Percentiles rank a stretch among this genome's conserved stretches.
phyloP scores from a whole-genome alignment of 805 yeast genomes.

The Tanozyma kutaoensis region DNA sequence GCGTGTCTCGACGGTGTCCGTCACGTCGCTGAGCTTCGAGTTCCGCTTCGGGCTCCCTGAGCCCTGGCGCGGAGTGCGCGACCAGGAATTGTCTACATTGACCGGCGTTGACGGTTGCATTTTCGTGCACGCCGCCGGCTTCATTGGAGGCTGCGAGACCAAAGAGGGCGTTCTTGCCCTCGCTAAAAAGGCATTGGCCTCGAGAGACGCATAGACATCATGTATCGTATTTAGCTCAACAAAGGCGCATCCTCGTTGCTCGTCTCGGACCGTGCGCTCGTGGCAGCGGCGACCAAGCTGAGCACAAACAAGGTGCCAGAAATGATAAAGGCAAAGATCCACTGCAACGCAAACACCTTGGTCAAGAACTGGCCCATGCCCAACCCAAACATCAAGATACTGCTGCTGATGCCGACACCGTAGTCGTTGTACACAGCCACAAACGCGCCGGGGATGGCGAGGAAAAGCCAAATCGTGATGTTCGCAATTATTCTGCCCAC shows the following conservation, averaged over 20 bases:
- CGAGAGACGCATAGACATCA: too few species aligned
- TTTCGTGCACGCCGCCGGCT: conserved; percentile 93
- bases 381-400: conserved; percentile 48
- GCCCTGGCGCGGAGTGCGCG: conserved; percentile 92
- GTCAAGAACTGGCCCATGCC: conserved; percentile 61
- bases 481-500: conserved; percentile 59
- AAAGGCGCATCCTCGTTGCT: too few species aligned
- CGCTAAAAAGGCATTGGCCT: conserved; percentile 33
- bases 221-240: too few species aligned
- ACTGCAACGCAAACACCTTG: conserved; percentile 64
- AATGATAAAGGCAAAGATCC: conserved; percentile 71
- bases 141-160: conserved; percentile 87
- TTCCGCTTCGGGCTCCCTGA: conserved; percentile 84
- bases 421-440: conserved; percentile 55
- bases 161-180: conserved; percentile 65
- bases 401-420: conserved; percentile 48
- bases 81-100: conserved; percentile 58
- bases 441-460: conserved; percentile 48
- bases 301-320: conserved; percentile 37
- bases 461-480: conserved; percentile 64
- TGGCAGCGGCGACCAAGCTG: conserved; percentile 31
- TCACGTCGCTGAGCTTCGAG: conserved; percentile 63
- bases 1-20: conserved; percentile 90
- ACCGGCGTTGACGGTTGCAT: conserved; percentile 82
- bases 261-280: conserved; percentile 4